Evolutionary conservation across 108 stramenopile genomes (phyloP), one percentile per base, ranked within the genome.

Genomic region (Heterococcus sp.): DNA sequence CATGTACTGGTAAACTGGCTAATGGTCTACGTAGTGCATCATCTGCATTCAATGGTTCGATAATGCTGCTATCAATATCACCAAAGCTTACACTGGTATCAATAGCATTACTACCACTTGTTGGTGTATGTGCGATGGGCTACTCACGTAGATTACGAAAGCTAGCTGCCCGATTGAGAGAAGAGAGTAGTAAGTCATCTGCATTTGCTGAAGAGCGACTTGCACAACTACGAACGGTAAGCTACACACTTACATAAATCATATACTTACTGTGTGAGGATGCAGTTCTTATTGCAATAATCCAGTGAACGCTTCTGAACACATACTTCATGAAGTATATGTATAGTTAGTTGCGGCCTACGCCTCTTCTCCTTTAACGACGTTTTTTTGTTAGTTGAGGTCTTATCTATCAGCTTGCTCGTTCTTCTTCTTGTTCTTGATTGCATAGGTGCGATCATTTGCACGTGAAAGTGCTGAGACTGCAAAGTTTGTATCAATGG

Each of bases 181-280:
- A 69, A 26, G 30, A 75, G 39, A 75, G 69, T 28, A 66, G 39
- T 28, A 71, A 63, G 66, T 65, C 75, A 34, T 68, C 77, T 3
- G 74, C 75, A 38, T 84, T 84, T 29, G 83, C 83, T 0, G 68
- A 84, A 33, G 83, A 78, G 27, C 83, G 83, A 35, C 36, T 84
- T 3, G 66, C 69, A 8, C 68, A 75, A 5, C 36, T 84, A 63
- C 67, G 69, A 27, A 71, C 75, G 8, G 83, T 84, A 29, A 67
- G 75, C 36, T 68, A 28, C 2, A 35, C 35, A 37, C 32, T n/a
- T n/a, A n/a, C n/a, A n/a, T n/a, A n/a, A n/a, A n/a, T n/a, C n/a
- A n/a, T n/a, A n/a, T n/a, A n/a, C n/a, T n/a, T n/a, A n/a, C n/a
- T n/a, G n/a, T n/a, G n/a, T n/a, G n/a, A n/a, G n/a, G n/a, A n/a